Base-by-base conservation (phyloP, 2,329 filamentous ascomycete genomes). In the Trichoderma sp. region DNA sequence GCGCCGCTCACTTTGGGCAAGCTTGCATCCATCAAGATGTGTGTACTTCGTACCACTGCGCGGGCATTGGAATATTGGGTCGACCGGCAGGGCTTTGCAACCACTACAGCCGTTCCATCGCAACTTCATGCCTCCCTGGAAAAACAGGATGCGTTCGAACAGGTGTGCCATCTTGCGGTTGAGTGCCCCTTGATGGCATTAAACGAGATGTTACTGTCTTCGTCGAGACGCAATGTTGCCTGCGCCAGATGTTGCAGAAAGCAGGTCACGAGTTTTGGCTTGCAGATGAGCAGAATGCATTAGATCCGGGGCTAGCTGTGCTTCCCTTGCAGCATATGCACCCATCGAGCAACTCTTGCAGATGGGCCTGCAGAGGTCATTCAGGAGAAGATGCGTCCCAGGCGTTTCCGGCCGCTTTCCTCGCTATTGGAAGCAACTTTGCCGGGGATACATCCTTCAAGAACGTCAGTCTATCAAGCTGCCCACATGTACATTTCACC, bases 301-400 rank as follows among this genome's bases (percentile, higher is more conserved):
- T 55, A 47, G 59, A 34, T n/a, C 28, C 19, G 39, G 24, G 43
- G 30, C 45, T 64, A 50, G 34, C 30, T 56, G 44, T 50, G 21
- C 30, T 57, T 64, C 61, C 52, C 61, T 64, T 64, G 61, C 61
- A 64, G 61, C 28, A 50, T 57, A 50, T 51, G 44, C 52, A 64
- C 34, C 52, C 52, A 43, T 41, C 26, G 47, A 43, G 43, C 61
- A 19, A 63, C 19, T 57, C 39, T 45, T 50, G 51, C 28, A 24
- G 21, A 48, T 5, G 51, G 39, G 24, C 34, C 19, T 28, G 43
- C 47, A 28, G 43, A 43, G 17, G 10, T 24, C 50, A n/a, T 30
- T 14, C 3, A 44, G 14, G 19, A 61, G 41, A 19, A 28, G 39
- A 24, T 21, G 19, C 24, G 52, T 21, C 5, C 15, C 15, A 51